Evolutionary conservation across 2,329 filamentous ascomycete genomes (phyloP).

Genomic region (Aspergillus fructus): DNA sequence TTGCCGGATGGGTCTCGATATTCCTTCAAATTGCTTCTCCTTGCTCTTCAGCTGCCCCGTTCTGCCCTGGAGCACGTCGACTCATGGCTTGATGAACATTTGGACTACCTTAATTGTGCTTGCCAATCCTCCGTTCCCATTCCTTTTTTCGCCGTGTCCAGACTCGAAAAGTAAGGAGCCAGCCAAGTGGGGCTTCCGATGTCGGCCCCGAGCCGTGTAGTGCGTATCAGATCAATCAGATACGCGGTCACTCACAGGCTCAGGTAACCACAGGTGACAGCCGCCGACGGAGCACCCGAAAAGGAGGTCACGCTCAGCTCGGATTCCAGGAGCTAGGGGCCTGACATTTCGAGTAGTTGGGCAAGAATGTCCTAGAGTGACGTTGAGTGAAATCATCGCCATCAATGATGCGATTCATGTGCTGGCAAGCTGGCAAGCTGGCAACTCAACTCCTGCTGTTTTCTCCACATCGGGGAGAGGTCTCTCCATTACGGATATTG

Average conservation of each 20-base stretch:
- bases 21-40: not conserved
- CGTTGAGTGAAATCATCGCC: not conserved
- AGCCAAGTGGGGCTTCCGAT: slow-evolving; percentile 3
- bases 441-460: not conserved
- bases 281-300: too few species aligned
- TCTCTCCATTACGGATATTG: not conserved
- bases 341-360: not conserved
- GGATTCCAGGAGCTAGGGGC: not conserved
- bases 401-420: not conserved
- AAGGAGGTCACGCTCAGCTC: too few species aligned
- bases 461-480: not conserved
- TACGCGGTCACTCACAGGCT: not conserved
- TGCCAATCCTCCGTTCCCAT: not conserved
- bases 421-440: not conserved
- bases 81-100: not conserved
- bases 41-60: not conserved
- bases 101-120: not conserved
- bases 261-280: too few species aligned
- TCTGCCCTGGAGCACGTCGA: too few species aligned
- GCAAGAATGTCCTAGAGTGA: not conserved
- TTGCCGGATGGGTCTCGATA: not conserved
- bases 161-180: not conserved
- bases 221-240: slow-evolving; percentile 1
- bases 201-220: not conserved
- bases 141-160: not conserved